These are phyloP conservation scores for Sistotremastrum suecicum DNA, from an alignment of 768 basidiomycete genomes.

Conservation along the genomic window DNA sequence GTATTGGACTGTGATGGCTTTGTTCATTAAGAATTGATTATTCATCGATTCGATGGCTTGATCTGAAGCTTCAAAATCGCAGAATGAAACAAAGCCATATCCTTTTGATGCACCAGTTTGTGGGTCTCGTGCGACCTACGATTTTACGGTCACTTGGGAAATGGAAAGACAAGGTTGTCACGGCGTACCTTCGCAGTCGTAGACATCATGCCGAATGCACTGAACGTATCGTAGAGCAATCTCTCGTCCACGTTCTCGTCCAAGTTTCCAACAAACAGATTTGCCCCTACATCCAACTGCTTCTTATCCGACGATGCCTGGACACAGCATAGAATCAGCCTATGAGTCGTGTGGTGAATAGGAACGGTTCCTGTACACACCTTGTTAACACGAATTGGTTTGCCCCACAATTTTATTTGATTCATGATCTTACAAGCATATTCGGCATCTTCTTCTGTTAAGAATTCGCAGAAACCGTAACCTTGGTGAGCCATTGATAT, in stretches of 20 bases:
- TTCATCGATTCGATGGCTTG: slow-evolving; percentile 96
- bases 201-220: slow-evolving; percentile 86
- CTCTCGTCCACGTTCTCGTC: slow-evolving; percentile 94
- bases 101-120: slow-evolving; percentile 79
- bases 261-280: slow-evolving; percentile 90
- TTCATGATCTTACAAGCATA: slow-evolving; percentile 99
- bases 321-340: slow-evolving; percentile 7
- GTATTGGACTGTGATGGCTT: slow-evolving; percentile 92
- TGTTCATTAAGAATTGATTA: slow-evolving; percentile 95
- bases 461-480: slow-evolving; percentile 98
- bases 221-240: slow-evolving; percentile 87
- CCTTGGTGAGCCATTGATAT: slow-evolving; percentile 98
- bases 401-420: slow-evolving; percentile 98
- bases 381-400: slow-evolving; percentile 98
- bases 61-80: slow-evolving; percentile 95
- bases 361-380: slow-evolving; percentile 27
- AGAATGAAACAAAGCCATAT: slow-evolving; percentile 94
- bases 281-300: slow-evolving; percentile 94
- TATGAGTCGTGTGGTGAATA: background rate
- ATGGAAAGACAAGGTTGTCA: background rate
- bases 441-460: slow-evolving; percentile 98
- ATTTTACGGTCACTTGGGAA: background rate
- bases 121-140: slow-evolving; percentile 84
- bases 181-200: slow-evolving; percentile 69
- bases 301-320: slow-evolving; percentile 98